Conservation (phyloP, 2,329 filamentous ascomycete genomes). For the Teratosphaeria zuluensis region DNA sequence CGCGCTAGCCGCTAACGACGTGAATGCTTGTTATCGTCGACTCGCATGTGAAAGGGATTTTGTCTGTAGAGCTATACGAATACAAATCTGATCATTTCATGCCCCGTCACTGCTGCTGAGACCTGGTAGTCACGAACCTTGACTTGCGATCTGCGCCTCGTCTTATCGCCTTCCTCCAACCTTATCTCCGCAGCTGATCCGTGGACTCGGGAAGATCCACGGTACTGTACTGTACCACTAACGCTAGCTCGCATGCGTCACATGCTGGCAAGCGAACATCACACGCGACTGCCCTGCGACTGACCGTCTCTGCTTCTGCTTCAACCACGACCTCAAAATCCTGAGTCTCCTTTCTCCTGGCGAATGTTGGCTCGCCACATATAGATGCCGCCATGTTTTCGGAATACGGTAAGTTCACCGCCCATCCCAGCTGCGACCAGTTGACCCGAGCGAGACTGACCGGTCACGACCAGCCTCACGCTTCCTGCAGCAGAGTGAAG, state of each 20-base stretch:
- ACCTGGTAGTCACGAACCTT: too few relatives aligned
- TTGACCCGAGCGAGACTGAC: constrained; percentile 45
- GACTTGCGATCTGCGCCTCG: too few relatives aligned
- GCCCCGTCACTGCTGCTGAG: too few relatives aligned
- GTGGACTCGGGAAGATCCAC: background rate
- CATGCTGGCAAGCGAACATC: background rate
- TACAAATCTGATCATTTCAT: too few relatives aligned
- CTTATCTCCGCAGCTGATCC: background rate
- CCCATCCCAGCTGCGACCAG: constrained; percentile 21
- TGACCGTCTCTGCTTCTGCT: background rate
- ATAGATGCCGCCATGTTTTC: constrained; percentile 57
- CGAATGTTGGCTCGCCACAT: background rate
- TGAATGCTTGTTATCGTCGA: background rate
- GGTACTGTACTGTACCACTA: background rate
- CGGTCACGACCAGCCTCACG: constrained; percentile 62
- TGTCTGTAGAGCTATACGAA: too few relatives aligned
- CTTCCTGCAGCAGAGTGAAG: constrained; percentile 94
- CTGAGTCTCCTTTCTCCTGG: background rate
- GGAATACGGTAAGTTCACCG: constrained; percentile 59
- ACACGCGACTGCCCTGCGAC: background rate
- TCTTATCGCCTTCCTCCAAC: background rate
- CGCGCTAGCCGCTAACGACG: too few relatives aligned
- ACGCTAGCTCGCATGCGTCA: background rate
- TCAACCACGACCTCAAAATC: background rate
- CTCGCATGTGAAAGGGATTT: too few relatives aligned